Base-by-base conservation (phyloP, 106 monocot genomes). In the Acorus gramineus region DNA sequence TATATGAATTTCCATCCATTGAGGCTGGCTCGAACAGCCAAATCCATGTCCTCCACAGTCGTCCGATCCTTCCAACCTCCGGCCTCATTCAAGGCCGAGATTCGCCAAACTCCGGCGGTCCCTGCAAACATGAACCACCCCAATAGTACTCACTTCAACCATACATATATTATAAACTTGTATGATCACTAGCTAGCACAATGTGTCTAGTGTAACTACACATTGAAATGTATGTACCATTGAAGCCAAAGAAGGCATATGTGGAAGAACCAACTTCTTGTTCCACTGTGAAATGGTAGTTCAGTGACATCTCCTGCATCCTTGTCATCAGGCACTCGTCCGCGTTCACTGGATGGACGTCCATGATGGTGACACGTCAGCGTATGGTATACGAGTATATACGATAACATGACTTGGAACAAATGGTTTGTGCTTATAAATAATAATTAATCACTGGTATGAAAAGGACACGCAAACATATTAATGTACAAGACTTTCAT, bases 221-320 rank as follows among this genome's bases (percentile, higher is more conserved):
- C 12, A 12, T 62, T 46, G 2, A 8, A 62, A 8, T 4, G 12
- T 7, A 47, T 52, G 14, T 51, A 75, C 75, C 75, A 68, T 75
- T 75, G 44, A 75, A 75, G n/a, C 75, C 75, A n/a, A 75, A 75
- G 62, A 75, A 75, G 2, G 62, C 48, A 68, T 68, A 75, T 56
- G 68, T 68, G 45, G 75, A 75, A 42, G 75, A 75, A 7, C 75
- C 75, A 12, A 68, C 75, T 57, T 75, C 68, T 14, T 75, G 75
- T 56, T 75, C 75, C 11, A 75, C 52, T 68, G 67, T 75, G 57
- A 75, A 75, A 50, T 75, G 75, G 67, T 75, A 75, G 63, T 75
- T 68, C n/a, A 75, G 51, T 50, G 75, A 69, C 75, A 75, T 75
- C 68, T 75, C 75, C 44, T 75, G 75, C 10, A 75, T 75, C 68